A percentile compares a stretch with the other conserved stretches of the same genome.
Evolutionary conservation across 176 grass and related monocot genomes (phyloP).

Genomic region (Oryza australiensis): DNA sequence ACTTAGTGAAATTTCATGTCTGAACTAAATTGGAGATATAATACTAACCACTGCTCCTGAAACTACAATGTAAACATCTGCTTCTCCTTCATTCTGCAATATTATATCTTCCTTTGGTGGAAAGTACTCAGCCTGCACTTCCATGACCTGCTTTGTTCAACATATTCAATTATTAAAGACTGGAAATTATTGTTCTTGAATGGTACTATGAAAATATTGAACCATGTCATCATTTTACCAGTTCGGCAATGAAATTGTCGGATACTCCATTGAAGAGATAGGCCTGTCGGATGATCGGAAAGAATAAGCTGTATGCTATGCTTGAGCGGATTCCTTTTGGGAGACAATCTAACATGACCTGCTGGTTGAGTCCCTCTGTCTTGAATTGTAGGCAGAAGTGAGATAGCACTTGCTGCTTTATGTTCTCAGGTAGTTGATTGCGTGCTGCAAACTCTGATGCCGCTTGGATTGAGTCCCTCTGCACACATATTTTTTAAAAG

Average conservation of each 20-base stretch:
- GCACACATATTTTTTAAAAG: conserved; percentile 29
- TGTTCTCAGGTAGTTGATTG: conserved; percentile 74
- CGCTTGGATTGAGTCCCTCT: conserved; percentile 86
- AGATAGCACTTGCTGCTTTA: conserved; percentile 82
- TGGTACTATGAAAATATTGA: conserved; percentile 15
- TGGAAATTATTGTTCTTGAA: background rate
- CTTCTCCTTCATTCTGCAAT: conserved; percentile 66
- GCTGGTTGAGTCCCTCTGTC: conserved; percentile 82
- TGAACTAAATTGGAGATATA: conserved; percentile 23
- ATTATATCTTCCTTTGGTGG: conserved; percentile 82
- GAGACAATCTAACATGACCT: conserved; percentile 69
- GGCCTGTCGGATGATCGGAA: conserved; percentile 55
- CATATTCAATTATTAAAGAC: conserved; percentile 15
- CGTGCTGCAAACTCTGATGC: conserved; percentile 76
- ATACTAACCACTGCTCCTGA: conserved; percentile 84
- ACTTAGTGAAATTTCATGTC: background rate
- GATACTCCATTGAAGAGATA: conserved; percentile 96
- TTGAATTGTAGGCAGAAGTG: conserved; percentile 94
- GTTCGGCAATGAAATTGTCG: conserved; percentile 69
- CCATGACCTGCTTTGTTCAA: conserved; percentile 71
- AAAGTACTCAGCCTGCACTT: conserved; percentile 86
- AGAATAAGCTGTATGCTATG: conserved; percentile 83
- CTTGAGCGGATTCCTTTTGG: conserved; percentile 88
- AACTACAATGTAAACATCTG: conserved; percentile 82
- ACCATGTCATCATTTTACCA: conserved; percentile 51